phyloP scores from a whole-genome alignment of 2,329 filamentous ascomycete genomes.

The Chrysoporthe austroafricana region DNA sequence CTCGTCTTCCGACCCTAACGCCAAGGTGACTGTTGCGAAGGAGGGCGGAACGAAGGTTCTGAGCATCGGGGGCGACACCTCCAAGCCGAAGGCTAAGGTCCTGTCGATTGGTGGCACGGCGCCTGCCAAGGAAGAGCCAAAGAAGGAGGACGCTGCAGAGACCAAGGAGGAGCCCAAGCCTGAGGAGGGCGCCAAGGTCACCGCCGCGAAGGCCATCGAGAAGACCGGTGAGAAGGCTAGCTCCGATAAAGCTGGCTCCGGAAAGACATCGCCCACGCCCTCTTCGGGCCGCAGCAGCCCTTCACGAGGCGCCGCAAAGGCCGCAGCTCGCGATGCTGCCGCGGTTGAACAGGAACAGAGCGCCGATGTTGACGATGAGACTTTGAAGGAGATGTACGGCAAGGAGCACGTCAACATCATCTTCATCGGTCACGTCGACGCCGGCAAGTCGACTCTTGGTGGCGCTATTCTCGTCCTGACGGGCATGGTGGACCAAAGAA shows the following conservation, averaged over 20 bases:
- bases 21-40: constrained; percentile 58
- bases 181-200: constrained; percentile 80
- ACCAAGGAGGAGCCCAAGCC: constrained; percentile 55
- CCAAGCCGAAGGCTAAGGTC: constrained; percentile 67
- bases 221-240: constrained; percentile 72
- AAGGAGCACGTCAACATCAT: constrained; percentile 95
- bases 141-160: constrained; percentile 50
- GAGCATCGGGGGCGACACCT: constrained; percentile 60
- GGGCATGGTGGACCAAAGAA: constrained; percentile 99
- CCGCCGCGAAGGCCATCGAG: constrained; percentile 86
- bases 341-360: constrained; percentile 82
- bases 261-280: constrained; percentile 78
- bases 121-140: constrained; percentile 47
- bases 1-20: constrained; percentile 46
- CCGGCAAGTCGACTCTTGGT: constrained; percentile 94
- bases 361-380: constrained; percentile 71
- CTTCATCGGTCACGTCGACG: constrained; percentile 97
- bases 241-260: constrained; percentile 40
- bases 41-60: constrained; percentile 66
- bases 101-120: constrained; percentile 46
- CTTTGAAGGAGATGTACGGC: constrained; percentile 92
- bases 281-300: constrained; percentile 86
- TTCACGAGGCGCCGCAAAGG: constrained; percentile 59
- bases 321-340: constrained; percentile 69
- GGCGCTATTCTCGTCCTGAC: constrained; percentile 91